These are phyloP conservation scores for Melanopsichium pennsylvanicum DNA, from an alignment of 1,284 basidiomycete species.

Conservation along the genomic window DNA sequence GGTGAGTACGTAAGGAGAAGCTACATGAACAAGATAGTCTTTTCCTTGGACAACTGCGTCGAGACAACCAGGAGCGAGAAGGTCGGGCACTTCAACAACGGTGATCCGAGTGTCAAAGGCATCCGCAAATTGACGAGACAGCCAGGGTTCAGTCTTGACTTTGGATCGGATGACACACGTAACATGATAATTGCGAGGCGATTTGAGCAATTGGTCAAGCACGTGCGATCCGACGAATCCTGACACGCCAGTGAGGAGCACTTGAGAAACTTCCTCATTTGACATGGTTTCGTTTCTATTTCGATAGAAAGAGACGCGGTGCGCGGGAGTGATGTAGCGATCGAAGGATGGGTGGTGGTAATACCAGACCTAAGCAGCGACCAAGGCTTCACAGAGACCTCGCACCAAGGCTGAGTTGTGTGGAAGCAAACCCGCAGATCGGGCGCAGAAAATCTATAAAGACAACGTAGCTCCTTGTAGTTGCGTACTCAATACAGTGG, in stretches of 20 bases:
- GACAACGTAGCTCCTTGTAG: too few relatives aligned
- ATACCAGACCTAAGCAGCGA: too few relatives aligned
- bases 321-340: too few relatives aligned
- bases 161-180: constrained; percentile 38
- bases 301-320: too few relatives aligned
- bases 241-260: constrained; percentile 43
- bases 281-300: too few relatives aligned
- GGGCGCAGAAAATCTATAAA: too few relatives aligned
- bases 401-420: too few relatives aligned
- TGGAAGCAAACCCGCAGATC: too few relatives aligned
- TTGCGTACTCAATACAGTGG: too few relatives aligned
- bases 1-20: constrained; percentile 33
- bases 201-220: constrained; percentile 34
- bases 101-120: constrained; percentile 13
- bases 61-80: constrained; percentile 23
- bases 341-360: too few relatives aligned
- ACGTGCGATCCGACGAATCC: constrained; percentile 47
- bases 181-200: constrained; percentile 32
- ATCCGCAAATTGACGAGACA: constrained; percentile 21
- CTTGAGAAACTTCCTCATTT: neutral
- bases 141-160: constrained; percentile 40
- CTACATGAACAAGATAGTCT: constrained; percentile 44
- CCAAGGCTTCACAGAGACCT: too few relatives aligned
- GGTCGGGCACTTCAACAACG: constrained; percentile 24
- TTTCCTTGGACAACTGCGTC: constrained; percentile 25